Evolutionary conservation across 2,329 filamentous ascomycete species (phyloP).

Genomic region (Mycosphaerella arachidis): DNA sequence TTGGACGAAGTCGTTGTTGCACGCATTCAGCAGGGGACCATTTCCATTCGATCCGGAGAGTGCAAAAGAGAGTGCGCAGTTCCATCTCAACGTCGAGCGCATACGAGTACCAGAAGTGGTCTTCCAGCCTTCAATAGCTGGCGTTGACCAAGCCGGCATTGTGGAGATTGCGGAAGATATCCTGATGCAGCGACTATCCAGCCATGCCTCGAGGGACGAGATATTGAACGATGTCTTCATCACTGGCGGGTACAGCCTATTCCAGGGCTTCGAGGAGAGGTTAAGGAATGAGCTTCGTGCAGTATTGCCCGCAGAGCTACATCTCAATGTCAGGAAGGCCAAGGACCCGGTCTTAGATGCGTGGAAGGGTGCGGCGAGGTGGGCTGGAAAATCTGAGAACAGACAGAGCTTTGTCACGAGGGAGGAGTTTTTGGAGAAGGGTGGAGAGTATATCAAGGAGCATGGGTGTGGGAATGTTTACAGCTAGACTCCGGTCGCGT

Average conservation of each 20-base stretch:
- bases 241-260: constrained; percentile 88
- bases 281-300: constrained; percentile 67
- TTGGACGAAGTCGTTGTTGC: constrained; percentile 88
- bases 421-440: constrained; percentile 88
- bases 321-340: constrained; percentile 68
- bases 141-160: constrained; percentile 93
- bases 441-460: constrained; percentile 82
- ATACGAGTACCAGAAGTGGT: constrained; percentile 99
- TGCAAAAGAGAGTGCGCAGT: constrained; percentile 75
- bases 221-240: constrained; percentile 85
- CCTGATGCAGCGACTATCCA: constrained; percentile 69
- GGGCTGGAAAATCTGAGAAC: constrained; percentile 62
- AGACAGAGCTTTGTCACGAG: constrained; percentile 63
- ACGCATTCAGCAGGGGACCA: constrained; percentile 84
- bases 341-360: constrained; percentile 76
- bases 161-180: constrained; percentile 90
- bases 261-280: constrained; percentile 80
- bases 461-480: constrained; percentile 42
- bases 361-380: constrained; percentile 87
- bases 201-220: constrained; percentile 55
- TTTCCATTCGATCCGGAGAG: constrained; percentile 78
- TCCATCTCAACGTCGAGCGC: constrained; percentile 97
- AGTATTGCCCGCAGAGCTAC: constrained; percentile 64
- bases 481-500: too few relatives aligned
- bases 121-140: constrained; percentile 96